Evolutionary conservation across 2,329 filamentous ascomycete species (phyloP), one percentile per base, ranked within the genome.

Genomic region (Hymenoscyphus fructigenus): DNA sequence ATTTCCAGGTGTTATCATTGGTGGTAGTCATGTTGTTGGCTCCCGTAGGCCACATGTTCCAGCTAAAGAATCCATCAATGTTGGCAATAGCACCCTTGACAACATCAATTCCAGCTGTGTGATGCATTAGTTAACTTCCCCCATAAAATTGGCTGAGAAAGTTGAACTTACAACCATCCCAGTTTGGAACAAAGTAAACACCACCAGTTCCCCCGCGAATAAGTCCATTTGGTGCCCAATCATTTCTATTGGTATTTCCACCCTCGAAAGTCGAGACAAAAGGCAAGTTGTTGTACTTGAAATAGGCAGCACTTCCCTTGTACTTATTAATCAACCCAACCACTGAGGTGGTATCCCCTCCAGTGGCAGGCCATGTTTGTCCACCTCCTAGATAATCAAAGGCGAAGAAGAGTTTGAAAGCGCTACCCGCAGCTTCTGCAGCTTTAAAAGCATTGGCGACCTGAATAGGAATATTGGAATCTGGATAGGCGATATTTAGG

Each of bases 261-360:
- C 83, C 83, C 70, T 85, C 82, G 64, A 85, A 85, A 0, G 83
- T 85, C 3, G 80, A 82, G 4, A 83, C 83, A 28, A 85, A 75
- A 0, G 82, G 78, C 61, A 77, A 70, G 58, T 68, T 70, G 12
- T 78, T 73, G 65, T 77, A 76, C 41, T 75, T 73, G 64, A 78
- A 77, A 57, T 81, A 77, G 0, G 78, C 76, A 10, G 72, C 50
- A 28, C 72, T 75, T 10, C 61, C 60, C 23, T 74, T 73, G 47
- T 77, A 76, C 50, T 73, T 63, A 20, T 76, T 74, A 47, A 78
- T 64, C 53, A 72, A 70, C 12, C 66, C 68, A 10, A 67, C 69
- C 10, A 74, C 71, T 7, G 64, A 72, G 60, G 32, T 66, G n/a
- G 63, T 29, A 36, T 62, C 59, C 26, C 44, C 63, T 28, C 69